Evolutionary conservation across 2,329 filamentous ascomycete genomes (phyloP).

Genomic region (Aspergillus niger): DNA sequence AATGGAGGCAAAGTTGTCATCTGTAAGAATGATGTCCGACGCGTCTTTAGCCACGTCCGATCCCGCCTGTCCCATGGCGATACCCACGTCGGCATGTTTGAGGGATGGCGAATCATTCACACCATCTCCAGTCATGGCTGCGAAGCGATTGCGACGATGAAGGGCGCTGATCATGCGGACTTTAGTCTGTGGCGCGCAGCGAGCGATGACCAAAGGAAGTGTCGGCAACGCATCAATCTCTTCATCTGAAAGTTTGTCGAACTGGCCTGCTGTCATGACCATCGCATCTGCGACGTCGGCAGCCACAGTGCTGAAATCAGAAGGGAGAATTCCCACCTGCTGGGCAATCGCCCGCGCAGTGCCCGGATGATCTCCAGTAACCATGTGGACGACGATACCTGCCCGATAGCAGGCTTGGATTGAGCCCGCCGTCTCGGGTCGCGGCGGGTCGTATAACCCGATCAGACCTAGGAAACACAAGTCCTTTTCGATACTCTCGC

Average conservation of each 20-base stretch:
- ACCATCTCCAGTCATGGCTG: constrained; percentile 87
- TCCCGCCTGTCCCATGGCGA: constrained; percentile 79
- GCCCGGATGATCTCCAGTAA: constrained; percentile 78
- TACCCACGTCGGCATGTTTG: constrained; percentile 80
- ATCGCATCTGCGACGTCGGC: constrained; percentile 62
- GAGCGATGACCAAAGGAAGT: constrained; percentile 60
- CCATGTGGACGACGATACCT: constrained; percentile 79
- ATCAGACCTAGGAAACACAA: constrained; percentile 78
- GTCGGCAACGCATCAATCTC: constrained; percentile 66
- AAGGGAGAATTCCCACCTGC: constrained; percentile 75
- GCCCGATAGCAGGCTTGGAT: constrained; percentile 71
- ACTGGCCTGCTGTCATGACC: constrained; percentile 74
- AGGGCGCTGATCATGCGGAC: constrained; percentile 78
- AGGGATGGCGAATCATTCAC: constrained; percentile 85
- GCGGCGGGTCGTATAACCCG: constrained; percentile 84
- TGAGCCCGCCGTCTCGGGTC: constrained; percentile 73
- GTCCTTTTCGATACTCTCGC: constrained; percentile 59
- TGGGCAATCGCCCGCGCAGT: constrained; percentile 79
- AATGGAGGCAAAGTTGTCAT: constrained; percentile 87
- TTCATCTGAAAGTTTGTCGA: constrained; percentile 73
- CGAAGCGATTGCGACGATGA: constrained; percentile 64
- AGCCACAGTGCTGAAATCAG: constrained; percentile 58
- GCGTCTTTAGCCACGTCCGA: constrained; percentile 77
- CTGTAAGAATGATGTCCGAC: constrained; percentile 69
- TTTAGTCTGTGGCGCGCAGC: constrained; percentile 66